Conservation (phyloP, 2,329 filamentous ascomycete species). For the Aureobasidium zeae region DNA sequence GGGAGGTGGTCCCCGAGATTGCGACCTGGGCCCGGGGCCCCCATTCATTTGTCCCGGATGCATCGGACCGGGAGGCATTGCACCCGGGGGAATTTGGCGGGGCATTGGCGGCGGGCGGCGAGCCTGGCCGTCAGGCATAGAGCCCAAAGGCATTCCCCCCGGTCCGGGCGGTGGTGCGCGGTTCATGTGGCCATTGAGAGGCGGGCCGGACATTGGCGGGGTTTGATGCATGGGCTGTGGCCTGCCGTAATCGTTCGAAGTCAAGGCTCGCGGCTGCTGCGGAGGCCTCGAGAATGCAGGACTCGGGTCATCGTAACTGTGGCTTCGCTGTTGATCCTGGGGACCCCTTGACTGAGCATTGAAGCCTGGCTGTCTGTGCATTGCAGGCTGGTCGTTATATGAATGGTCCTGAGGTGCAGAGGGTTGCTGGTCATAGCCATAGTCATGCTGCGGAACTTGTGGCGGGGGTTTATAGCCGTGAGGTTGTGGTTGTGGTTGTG, state of each 20-base stretch:
- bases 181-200: neutral
- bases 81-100: constrained; percentile 6
- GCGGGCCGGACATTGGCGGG: neutral
- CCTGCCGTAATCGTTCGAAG: neutral
- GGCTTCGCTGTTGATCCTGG: constrained; percentile 3
- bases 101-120: neutral
- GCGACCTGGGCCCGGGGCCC: constrained; percentile 3
- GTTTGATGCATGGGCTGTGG: neutral
- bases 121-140: neutral
- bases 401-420: no score
- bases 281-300: neutral
- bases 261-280: constrained; percentile 4
- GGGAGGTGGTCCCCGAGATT: constrained; percentile 1
- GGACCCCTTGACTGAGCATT: no score
- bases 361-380: neutral
- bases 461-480: neutral
- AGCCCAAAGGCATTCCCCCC: neutral
- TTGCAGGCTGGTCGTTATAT: no score
- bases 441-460: neutral
- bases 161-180: neutral
- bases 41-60: constrained; percentile 2
- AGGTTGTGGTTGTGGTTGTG: constrained; percentile 1
- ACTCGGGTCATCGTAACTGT: constrained; percentile 6
- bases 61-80: constrained; percentile 5
- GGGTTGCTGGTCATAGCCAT: neutral